Evolutionary conservation across 2,329 filamentous ascomycete genomes (phyloP).

Genomic region (Ophiocordyceps unilateralis): DNA sequence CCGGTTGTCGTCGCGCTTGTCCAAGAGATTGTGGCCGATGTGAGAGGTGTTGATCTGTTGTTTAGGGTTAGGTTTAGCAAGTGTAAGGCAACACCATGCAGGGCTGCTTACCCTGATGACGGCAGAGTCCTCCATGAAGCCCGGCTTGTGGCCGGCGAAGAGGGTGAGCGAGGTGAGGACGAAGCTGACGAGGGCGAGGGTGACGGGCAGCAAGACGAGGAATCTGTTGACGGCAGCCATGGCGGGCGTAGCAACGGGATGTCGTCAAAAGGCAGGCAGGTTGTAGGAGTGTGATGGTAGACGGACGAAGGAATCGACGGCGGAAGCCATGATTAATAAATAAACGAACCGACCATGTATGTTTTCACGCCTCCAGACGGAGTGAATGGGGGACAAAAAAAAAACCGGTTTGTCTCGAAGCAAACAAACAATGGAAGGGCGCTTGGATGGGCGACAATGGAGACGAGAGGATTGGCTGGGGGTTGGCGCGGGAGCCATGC

Average conservation of each 20-base stretch:
- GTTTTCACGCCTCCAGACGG: too few species aligned
- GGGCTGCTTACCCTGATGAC: conserved; percentile 16
- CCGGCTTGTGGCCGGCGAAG: conserved; percentile 21
- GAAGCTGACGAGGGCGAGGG: conserved; percentile 19
- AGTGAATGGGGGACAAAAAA: too few species aligned
- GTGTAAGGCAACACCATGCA: too few species aligned
- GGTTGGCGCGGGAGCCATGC: too few species aligned
- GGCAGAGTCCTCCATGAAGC: conserved; percentile 26
- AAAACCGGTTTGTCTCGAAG: too few species aligned
- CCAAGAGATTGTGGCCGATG: conserved; percentile 18
- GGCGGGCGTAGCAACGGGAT: neutral
- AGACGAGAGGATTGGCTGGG: too few species aligned
- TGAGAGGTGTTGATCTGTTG: conserved; percentile 20
- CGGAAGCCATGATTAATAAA: neutral
- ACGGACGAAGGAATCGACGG: neutral
- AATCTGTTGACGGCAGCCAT: conserved; percentile 7
- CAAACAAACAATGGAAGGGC: too few species aligned
- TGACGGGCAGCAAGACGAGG: conserved; percentile 17
- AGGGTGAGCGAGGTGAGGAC: conserved; percentile 21
- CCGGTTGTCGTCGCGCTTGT: conserved; percentile 10
- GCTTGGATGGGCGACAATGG: too few species aligned
- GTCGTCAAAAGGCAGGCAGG: neutral
- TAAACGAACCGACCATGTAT: neutral
- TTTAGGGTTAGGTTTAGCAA: neutral
- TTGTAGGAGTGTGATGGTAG: neutral